phyloP scores from a whole-genome alignment of 768 basidiomycete species.

The Coprinellus micaceus region DNA sequence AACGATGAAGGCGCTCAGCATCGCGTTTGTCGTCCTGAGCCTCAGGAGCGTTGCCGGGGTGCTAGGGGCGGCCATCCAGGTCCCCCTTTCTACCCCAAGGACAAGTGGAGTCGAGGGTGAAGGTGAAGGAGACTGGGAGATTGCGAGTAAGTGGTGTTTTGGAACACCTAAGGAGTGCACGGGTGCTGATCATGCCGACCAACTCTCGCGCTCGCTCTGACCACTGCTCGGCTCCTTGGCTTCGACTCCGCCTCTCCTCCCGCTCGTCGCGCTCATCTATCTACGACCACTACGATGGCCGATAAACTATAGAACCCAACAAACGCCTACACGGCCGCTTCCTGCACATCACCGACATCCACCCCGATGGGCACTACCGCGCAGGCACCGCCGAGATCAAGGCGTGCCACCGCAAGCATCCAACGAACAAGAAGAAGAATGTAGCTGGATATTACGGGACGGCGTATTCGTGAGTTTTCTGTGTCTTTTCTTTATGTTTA shows the following conservation, averaged over 20 bases:
- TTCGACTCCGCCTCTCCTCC: too few species aligned
- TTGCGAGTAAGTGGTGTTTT: not conserved
- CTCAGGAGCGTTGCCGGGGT: not conserved
- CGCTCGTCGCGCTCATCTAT: too few species aligned
- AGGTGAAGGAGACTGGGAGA: not conserved
- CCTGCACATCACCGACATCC: conserved; percentile 80
- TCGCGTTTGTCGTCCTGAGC: not conserved
- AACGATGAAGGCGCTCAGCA: not conserved
- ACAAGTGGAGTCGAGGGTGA: not conserved
- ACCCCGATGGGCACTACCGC: conserved; percentile 71
- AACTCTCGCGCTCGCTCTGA: too few species aligned
- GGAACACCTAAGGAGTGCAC: not conserved
- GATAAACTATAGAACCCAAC: conserved; percentile 43
- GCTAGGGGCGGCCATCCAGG: conserved; percentile 2
- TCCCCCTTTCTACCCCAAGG: not conserved
- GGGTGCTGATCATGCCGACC: not conserved
- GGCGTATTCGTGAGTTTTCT: conserved; percentile 54
- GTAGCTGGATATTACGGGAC: conserved; percentile 62
- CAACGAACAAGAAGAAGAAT: conserved; percentile 46
- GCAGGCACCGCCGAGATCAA: conserved; percentile 48
- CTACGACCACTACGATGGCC: too few species aligned
- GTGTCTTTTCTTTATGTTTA: conserved; percentile 1
- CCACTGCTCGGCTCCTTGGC: too few species aligned
- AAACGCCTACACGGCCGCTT: conserved; percentile 64
- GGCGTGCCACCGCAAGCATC: conserved; percentile 66